A percentile compares a stretch with the other conserved stretches of the same genome.
Conservation (phyloP, 192 early-diverging fungal species). For the Funneliformis mosseae region DNA sequence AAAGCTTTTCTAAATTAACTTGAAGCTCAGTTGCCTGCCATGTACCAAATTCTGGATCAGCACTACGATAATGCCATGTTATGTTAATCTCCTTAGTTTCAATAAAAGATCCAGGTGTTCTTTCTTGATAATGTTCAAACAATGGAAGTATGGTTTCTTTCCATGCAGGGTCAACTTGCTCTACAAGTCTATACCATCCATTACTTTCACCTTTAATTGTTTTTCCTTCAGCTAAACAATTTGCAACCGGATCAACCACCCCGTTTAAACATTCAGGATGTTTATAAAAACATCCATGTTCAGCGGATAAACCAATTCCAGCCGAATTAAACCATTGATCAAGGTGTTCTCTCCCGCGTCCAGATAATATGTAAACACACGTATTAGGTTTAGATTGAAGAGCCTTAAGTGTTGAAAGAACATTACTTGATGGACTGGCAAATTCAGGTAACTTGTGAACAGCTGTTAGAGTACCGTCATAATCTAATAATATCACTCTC, state of each 20-base stretch:
- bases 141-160: slow-evolving; percentile 89
- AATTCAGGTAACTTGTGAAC: slow-evolving; percentile 90
- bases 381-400: slow-evolving; percentile 80
- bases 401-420: slow-evolving; percentile 68
- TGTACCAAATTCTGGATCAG: slow-evolving; percentile 90
- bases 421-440: slow-evolving; percentile 79
- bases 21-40: slow-evolving; percentile 99
- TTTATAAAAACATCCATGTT: slow-evolving; percentile 98
- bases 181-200: slow-evolving; percentile 87
- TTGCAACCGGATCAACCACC: slow-evolving; percentile 52
- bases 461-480: slow-evolving; percentile 94
- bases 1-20: slow-evolving; percentile 93
- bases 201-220: slow-evolving; percentile 59
- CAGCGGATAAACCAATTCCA: slow-evolving; percentile 90
- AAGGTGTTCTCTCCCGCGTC: slow-evolving; percentile 85
- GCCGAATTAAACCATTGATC: slow-evolving; percentile 89
- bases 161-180: slow-evolving; percentile 90
- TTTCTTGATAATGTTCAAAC: slow-evolving; percentile 96
- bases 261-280: slow-evolving; percentile 77
- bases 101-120: slow-evolving; percentile 96
- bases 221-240: slow-evolving; percentile 50
- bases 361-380: slow-evolving; percentile 95
- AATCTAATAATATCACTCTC: slow-evolving; percentile 90
- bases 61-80: slow-evolving; percentile 98
- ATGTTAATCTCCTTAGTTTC: slow-evolving; percentile 99